Evolutionary conservation across 2,329 filamentous ascomycete species (phyloP), one percentile per base, ranked within the genome.

Genomic region (Neurospora sp.): DNA sequence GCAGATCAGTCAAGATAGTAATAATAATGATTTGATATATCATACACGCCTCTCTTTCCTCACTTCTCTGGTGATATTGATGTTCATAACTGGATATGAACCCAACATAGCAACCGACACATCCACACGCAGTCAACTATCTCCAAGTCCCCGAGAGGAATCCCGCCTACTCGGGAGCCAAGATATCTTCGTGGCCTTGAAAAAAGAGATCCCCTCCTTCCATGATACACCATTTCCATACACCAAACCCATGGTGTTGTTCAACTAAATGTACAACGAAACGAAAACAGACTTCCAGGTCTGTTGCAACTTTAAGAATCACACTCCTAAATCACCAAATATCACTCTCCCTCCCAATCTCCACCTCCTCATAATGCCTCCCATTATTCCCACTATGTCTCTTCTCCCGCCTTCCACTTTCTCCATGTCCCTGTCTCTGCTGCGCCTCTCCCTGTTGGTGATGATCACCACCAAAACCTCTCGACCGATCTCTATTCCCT

Each of bases 331-430:
- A 67, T 68, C 68, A 74, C 74, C 74, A 75, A n/a, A 75, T 74
- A 68, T 75, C 74, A 23, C 67, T 72, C 41, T 69, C 71, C 67
- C 69, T 68, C 66, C 73, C 73, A 68, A 75, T 69, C 69, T 75
- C 74, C 67, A 74, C 68, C 69, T 75, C 73, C 4, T 71, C 69
- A 68, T 75, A 75, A 37, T 73, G 69, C 62, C 72, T 66, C 43
- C 68, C 57, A 67, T 37, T 65, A 69, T 38, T 41, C 17, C 40
- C 38, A 52, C 69, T 40, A 19, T 65, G n/a, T n/a, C 36, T 17
- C 12, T 39, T 57, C 43, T 8, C 43, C 41, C 3, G 46, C 19
- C 17, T 39, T 17, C 38, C 69, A 37, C 19, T 17, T 69, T 19
- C 38, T 19, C 38, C 19, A 36, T 19, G 57, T 17, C 69, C 40